Conservation (phyloP, 441 rosid genomes). For the Croton setiger region DNA sequence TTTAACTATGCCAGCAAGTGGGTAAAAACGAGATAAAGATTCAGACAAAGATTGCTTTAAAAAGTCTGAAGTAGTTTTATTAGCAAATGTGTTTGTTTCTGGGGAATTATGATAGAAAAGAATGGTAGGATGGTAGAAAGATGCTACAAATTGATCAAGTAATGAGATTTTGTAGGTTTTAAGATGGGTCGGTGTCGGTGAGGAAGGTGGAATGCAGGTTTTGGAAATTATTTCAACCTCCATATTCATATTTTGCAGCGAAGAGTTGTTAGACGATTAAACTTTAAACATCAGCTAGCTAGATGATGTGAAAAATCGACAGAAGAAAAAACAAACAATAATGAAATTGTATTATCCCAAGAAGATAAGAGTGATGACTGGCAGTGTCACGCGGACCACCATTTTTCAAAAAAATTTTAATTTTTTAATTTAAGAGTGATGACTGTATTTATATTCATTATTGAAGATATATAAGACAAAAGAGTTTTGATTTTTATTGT, state of each 20-base stretch:
- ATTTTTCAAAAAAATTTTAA: too few species aligned
- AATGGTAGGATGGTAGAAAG: neutral
- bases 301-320: too few species aligned
- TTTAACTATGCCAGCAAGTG: conserved; percentile 23
- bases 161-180: conserved; percentile 15
- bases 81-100: neutral
- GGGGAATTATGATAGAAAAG: neutral
- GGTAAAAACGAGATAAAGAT: conserved; percentile 25
- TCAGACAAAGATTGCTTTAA: conserved; percentile 26
- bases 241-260: neutral
- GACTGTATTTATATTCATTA: too few species aligned
- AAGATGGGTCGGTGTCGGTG: conserved; percentile 20
- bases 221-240: conserved; percentile 18
- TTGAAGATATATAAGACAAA: too few species aligned
- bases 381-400: too few species aligned
- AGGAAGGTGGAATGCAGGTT: conserved; percentile 20
- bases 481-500: too few species aligned
- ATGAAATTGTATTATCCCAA: too few species aligned
- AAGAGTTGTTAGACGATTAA: too few species aligned
- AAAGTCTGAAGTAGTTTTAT: neutral
- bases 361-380: too few species aligned
- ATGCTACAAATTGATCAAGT: conserved; percentile 22
- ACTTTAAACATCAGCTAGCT: too few species aligned
- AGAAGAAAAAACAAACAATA: too few species aligned
- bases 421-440: too few species aligned